Evolutionary conservation across 371 early-diverging fungal genomes (phyloP).

Genomic region (Mortierella sp.): DNA sequence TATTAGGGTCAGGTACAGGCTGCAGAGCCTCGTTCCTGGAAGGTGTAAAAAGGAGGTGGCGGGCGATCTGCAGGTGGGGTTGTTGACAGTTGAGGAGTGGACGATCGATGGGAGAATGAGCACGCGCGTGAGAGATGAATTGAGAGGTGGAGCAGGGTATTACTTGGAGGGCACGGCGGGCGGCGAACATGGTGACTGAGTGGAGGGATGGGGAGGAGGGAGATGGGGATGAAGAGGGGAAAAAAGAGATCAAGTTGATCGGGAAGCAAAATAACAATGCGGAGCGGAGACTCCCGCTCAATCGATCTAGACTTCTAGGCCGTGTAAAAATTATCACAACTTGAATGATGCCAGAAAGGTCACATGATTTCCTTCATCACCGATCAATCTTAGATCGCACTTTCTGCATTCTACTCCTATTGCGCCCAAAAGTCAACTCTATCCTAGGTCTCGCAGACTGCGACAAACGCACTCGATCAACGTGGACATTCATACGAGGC

Average conservation of each 20-base stretch:
- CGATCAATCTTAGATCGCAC: neutral
- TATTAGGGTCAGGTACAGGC: neutral
- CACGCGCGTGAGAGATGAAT: neutral
- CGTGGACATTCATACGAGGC: too few relatives aligned
- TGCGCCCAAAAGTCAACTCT: too few relatives aligned
- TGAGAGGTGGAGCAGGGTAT: neutral
- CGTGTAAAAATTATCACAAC: neutral
- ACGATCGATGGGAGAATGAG: neutral
- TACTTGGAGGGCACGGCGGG: conserved; percentile 55
- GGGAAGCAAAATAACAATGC: conserved; percentile 14
- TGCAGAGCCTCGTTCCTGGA: neutral
- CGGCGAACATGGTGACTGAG: conserved; percentile 42
- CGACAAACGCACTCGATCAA: too few relatives aligned
- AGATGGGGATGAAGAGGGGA: conserved; percentile 34
- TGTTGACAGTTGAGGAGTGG: neutral
- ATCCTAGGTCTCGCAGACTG: too few relatives aligned
- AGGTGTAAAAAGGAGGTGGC: neutral
- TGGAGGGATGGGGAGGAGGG: conserved; percentile 24
- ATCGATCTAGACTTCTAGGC: neutral
- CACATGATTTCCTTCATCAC: neutral
- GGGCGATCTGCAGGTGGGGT: neutral
- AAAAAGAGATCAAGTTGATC: conserved; percentile 18
- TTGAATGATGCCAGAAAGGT: neutral
- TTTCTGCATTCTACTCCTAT: neutral
- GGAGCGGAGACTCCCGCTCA: conserved; percentile 12